phyloP scores from a whole-genome alignment of 352 stramenopile genomes.

The Pythium volutum region DNA sequence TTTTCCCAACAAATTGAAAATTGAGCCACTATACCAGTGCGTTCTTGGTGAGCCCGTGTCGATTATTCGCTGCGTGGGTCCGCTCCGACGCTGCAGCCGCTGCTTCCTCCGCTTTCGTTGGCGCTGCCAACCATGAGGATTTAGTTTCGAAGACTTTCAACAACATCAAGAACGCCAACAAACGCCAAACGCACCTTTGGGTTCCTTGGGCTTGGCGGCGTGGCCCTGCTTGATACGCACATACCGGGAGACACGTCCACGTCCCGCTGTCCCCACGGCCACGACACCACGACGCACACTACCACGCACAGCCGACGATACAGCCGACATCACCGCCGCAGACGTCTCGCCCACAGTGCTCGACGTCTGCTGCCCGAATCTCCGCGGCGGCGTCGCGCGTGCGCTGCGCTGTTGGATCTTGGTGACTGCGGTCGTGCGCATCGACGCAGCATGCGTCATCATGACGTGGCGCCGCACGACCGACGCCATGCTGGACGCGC shows the following conservation, averaged over 20 bases:
- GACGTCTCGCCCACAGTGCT: background rate
- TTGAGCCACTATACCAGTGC: constrained; percentile 25
- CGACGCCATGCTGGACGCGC: constrained; percentile 4
- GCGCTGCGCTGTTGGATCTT: constrained; percentile 27
- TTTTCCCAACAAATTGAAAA: background rate
- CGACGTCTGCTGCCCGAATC: constrained; percentile 13
- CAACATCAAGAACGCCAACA: no score
- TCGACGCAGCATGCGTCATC: constrained; percentile 5
- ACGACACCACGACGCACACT: constrained; percentile 1
- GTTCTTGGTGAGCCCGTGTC: constrained; percentile 31
- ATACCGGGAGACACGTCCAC: constrained; percentile 17
- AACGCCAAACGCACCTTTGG: constrained; percentile 5
- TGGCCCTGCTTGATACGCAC: constrained; percentile 13
- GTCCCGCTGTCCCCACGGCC: background rate
- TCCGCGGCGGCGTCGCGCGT: constrained; percentile 26
- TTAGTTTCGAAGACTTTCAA: no score
- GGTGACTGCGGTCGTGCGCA: constrained; percentile 9
- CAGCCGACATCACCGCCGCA: background rate
- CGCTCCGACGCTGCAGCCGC: constrained; percentile 29
- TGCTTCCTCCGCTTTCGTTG: constrained; percentile 21
- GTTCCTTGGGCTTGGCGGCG: background rate
- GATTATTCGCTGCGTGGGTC: constrained; percentile 34
- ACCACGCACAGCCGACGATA: constrained; percentile 12
- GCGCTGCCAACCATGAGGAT: constrained; percentile 5
- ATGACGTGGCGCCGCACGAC: background rate